Evolutionary conservation across 495 filamentous ascomycete species (phyloP).

Genomic region (Daldinia caldariorum): DNA sequence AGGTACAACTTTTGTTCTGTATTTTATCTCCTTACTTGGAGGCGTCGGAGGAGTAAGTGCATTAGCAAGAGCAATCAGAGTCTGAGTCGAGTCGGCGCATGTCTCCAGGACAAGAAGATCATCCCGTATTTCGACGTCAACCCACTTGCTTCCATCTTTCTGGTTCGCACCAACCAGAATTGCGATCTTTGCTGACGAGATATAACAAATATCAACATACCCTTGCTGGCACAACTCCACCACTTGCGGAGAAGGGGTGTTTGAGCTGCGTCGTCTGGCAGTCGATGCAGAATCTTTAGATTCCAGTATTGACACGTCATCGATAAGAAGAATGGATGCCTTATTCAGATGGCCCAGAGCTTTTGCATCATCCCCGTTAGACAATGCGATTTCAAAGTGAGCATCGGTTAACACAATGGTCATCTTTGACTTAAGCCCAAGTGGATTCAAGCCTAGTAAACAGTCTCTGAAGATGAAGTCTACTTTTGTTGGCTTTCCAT

Average conservation of each 20-base stretch:
- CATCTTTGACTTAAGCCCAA: conserved; percentile 75
- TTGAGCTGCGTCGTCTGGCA: conserved; percentile 57
- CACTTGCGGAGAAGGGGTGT: conserved; percentile 67
- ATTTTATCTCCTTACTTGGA: conserved; percentile 82
- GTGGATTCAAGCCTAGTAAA: conserved; percentile 85
- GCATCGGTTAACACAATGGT: conserved; percentile 81
- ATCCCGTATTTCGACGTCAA: conserved; percentile 84
- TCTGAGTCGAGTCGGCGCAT: conserved; percentile 97
- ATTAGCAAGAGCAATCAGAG: conserved; percentile 81
- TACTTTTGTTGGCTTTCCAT: conserved; percentile 64
- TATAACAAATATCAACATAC: conserved; percentile 83
- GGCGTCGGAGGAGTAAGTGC: conserved; percentile 84
- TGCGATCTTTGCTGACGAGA: conserved; percentile 77
- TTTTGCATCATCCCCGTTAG: conserved; percentile 67
- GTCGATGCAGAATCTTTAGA: conserved; percentile 54
- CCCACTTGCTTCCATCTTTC: conserved; percentile 65
- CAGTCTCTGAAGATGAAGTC: conserved; percentile 81
- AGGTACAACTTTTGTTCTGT: conserved; percentile 85
- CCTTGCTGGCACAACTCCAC: conserved; percentile 73
- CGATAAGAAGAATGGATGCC: conserved; percentile 83
- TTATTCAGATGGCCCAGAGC: conserved; percentile 76
- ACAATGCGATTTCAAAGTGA: conserved; percentile 68
- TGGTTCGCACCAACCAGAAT: conserved; percentile 63
- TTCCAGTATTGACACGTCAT: conserved; percentile 70
- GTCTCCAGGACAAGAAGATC: conserved; percentile 91